Conservation (phyloP, 1,284 basidiomycete genomes). For the Fomitopsis pinicola region DNA sequence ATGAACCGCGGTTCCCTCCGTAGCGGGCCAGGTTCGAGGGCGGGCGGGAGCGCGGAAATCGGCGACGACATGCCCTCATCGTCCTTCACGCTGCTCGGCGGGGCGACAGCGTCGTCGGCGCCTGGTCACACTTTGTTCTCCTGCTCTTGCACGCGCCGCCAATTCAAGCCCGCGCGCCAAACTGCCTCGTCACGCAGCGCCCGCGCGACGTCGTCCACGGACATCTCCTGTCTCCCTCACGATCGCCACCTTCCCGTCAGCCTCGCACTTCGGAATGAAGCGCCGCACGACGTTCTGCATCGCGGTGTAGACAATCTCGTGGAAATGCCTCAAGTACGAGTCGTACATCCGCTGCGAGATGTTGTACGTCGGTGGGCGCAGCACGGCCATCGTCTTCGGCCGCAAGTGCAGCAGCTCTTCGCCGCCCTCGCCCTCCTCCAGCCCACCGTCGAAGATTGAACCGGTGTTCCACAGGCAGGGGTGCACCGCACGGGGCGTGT, state of each 20-base stretch:
- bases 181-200: conserved; percentile 51
- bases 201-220: conserved; percentile 52
- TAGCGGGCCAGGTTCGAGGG: conserved; percentile 51
- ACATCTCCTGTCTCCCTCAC: conserved; percentile 54
- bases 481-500: conserved; percentile 43
- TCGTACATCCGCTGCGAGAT: too few species aligned
- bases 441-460: conserved; percentile 22
- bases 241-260: conserved; percentile 36
- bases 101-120: conserved; percentile 46
- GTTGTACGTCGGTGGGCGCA: too few species aligned
- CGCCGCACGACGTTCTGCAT: conserved; percentile 65
- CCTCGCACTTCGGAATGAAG: conserved; percentile 55
- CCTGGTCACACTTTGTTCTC: conserved; percentile 28
- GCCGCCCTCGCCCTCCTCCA: conserved; percentile 24
- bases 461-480: conserved; percentile 50
- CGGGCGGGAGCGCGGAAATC: conserved; percentile 15
- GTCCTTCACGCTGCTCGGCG: conserved; percentile 41
- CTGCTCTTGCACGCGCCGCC: conserved; percentile 42
- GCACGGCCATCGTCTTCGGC: conserved; percentile 36
- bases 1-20: conserved; percentile 54
- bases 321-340: conserved; percentile 51
- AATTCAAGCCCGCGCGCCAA: conserved; percentile 69
- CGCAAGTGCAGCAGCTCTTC: conserved; percentile 44
- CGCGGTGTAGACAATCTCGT: conserved; percentile 52
- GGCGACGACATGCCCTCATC: conserved; percentile 28